phyloP scores from a whole-genome alignment of 1,284 basidiomycete genomes.

The Boletellus sp. region DNA sequence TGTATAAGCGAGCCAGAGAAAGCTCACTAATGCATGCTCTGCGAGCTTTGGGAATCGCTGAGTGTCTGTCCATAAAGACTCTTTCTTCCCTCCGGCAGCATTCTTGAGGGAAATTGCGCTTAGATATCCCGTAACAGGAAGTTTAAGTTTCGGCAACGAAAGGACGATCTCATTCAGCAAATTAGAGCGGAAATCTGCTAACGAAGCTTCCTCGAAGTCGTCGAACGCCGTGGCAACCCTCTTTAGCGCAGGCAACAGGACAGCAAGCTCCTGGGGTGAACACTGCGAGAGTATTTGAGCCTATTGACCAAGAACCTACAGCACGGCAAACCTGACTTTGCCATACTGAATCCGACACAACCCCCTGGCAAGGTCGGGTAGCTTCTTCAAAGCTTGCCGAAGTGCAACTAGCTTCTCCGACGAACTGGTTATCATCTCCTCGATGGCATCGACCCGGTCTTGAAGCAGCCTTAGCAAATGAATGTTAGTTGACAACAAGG shows the following conservation, averaged over 20 bases:
- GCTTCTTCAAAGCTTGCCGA: constrained; percentile 63
- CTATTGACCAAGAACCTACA: not conserved
- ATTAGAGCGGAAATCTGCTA: constrained; percentile 57
- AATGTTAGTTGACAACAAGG: constrained; percentile 3
- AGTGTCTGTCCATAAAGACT: constrained; percentile 69
- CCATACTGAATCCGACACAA: constrained; percentile 88
- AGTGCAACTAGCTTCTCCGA: constrained; percentile 61
- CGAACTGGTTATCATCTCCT: constrained; percentile 67
- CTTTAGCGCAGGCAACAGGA: constrained; percentile 74
- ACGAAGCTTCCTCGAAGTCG: constrained; percentile 39
- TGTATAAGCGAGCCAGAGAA: not conserved
- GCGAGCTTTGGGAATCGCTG: constrained; percentile 69
- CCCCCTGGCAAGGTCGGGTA: constrained; percentile 89
- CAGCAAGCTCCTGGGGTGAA: constrained; percentile 79
- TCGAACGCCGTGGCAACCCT: constrained; percentile 71
- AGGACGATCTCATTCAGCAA: constrained; percentile 73
- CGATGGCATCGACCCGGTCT: constrained; percentile 79
- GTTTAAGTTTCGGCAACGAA: constrained; percentile 63
- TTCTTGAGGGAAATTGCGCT: constrained; percentile 57
- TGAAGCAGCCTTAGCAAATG: constrained; percentile 55
- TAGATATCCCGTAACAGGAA: constrained; percentile 56
- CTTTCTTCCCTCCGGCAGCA: constrained; percentile 70
- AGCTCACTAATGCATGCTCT: constrained; percentile 40
- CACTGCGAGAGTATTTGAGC: constrained; percentile 45
- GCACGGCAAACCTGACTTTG: constrained; percentile 49